Evolutionary conservation across 331 rosid genomes (phyloP), one percentile per base, ranked within the genome.

Genomic region (Stylosanthes scabra): DNA sequence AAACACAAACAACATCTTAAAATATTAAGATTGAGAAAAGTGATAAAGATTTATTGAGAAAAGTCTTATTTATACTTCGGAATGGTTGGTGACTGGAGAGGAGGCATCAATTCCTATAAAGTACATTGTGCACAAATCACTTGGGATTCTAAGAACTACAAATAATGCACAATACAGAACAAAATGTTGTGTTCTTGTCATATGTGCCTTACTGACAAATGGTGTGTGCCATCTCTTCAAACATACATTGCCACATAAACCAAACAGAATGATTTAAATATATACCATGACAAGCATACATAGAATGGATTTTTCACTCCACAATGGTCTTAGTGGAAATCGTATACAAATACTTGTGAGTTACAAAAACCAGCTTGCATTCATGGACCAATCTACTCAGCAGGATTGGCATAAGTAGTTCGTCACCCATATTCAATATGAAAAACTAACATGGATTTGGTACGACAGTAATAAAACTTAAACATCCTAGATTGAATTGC

Each of bases 91-190:
- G 16, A 41, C 5, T 4, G 25, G 25, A 3, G 39, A 34, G 41
- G 63, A 70, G 62, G 34, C 49, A 69, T 61, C 52, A 78, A 63
- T 44, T 31, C 67, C 69, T 51, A 68, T 1, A 5, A 59, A 54
- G 61, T 63, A 62, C 4, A 16, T 42, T 40, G 44, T 3, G 8
- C 54, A 34, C 59, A 29, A 59, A 39, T 41, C 60, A 63, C 52
- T 70, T 55, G 46, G 65, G 46, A 63, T 44, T 29, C 27, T 34
- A 70, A 60, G 47, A 41, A 47, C 49, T 56, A 42, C 55, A 57
- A 40, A 37, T 31, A 64, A 25, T 57, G 75, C 45, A 2, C 3
- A n/a, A 47, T 51, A 20, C 55, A n/a, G 28, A 11, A 59, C 42
- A 11, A 27, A 65, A 65, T 45, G 6, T 16, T 46, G 57, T 47